Conservation (phyloP, 2,329 filamentous ascomycete species). For the Alternaria sp. region DNA sequence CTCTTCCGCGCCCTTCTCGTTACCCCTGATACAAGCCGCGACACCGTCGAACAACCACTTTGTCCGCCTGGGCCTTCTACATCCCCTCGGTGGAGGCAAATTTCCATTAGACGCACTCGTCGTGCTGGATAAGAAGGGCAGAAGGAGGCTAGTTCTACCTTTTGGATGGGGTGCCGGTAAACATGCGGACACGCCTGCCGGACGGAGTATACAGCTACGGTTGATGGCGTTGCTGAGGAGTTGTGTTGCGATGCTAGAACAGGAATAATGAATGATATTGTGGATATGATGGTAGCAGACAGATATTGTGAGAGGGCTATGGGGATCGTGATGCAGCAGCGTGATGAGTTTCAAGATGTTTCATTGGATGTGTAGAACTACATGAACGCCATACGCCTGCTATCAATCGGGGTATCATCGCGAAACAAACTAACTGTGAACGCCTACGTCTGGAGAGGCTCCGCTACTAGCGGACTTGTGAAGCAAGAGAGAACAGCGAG, state of each 20-base stretch:
- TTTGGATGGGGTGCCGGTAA: constrained; percentile 55
- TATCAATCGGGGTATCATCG: background rate
- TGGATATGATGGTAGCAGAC: background rate
- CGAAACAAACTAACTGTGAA: background rate
- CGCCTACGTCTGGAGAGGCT: background rate
- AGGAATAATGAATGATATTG: constrained; percentile 5
- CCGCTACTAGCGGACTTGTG: too few relatives aligned
- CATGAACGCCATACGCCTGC: background rate
- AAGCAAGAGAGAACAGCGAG: too few relatives aligned
- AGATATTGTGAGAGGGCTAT: too few relatives aligned
- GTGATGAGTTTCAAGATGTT: background rate
- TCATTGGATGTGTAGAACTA: background rate
- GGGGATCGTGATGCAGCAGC: background rate
- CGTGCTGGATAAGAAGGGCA: constrained; percentile 47
- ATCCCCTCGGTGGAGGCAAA: constrained; percentile 54
- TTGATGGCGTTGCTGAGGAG: constrained; percentile 37
- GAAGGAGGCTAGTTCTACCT: constrained; percentile 51
- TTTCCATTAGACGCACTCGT: constrained; percentile 54
- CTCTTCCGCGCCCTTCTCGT: constrained; percentile 28
- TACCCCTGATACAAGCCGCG: constrained; percentile 43
- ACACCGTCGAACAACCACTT: constrained; percentile 46
- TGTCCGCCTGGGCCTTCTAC: constrained; percentile 51
- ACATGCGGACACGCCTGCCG: constrained; percentile 41
- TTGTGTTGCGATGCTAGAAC: constrained; percentile 35
- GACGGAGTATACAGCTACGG: constrained; percentile 35